phyloP scores from a whole-genome alignment of 2,329 filamentous ascomycete species.

The Colletotrichum lupini region DNA sequence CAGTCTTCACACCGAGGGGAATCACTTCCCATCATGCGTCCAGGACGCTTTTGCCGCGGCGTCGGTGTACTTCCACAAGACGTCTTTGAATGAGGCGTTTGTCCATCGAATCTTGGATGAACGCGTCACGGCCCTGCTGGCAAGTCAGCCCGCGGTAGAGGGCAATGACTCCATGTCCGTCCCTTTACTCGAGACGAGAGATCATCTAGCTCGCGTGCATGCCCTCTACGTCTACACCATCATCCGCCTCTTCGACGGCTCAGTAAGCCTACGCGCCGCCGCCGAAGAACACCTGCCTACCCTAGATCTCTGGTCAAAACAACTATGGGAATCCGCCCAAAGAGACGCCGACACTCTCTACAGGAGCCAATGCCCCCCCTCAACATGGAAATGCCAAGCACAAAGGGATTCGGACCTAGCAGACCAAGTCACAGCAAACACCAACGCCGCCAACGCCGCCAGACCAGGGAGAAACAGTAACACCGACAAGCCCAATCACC shows the following conservation, averaged over 20 bases:
- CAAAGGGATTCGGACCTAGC: background rate
- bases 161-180: conserved; percentile 9
- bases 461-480: background rate
- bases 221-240: conserved; percentile 39
- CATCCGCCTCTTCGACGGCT: conserved; percentile 41
- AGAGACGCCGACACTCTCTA: conserved; percentile 22
- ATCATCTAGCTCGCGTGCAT: conserved; percentile 40
- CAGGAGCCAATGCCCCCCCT: background rate
- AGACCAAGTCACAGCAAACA: background rate
- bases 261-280: conserved; percentile 37
- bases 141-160: conserved; percentile 12
- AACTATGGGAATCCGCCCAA: conserved; percentile 34
- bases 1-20: conserved; percentile 37
- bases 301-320: conserved; percentile 36
- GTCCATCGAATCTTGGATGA: conserved; percentile 41
- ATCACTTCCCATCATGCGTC: conserved; percentile 37
- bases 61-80: conserved; percentile 39
- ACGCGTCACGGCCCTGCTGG: conserved; percentile 29
- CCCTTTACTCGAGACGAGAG: conserved; percentile 11
- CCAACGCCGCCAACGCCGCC: background rate
- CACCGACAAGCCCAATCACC: background rate
- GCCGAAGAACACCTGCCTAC: conserved; percentile 38
- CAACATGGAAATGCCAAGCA: background rate
- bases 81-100: conserved; percentile 36
- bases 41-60: conserved; percentile 41